Conservation (phyloP, 2,329 filamentous ascomycete genomes). For the Verticillium longisporum region DNA sequence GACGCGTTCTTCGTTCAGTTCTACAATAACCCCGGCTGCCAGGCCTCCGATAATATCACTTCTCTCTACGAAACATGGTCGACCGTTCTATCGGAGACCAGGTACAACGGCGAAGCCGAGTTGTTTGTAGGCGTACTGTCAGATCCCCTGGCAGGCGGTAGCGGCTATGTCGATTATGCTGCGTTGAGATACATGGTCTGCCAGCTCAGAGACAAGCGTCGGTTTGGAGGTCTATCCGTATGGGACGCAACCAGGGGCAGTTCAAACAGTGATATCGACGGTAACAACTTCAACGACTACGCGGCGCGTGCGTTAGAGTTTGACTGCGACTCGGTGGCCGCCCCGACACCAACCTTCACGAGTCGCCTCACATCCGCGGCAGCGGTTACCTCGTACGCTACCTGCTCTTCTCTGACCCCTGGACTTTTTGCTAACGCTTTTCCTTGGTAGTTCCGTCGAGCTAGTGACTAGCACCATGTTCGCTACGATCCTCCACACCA, state of each 20-base stretch:
- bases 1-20: slow-evolving; percentile 40
- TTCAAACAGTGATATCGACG: slow-evolving; percentile 18
- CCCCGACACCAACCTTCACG: slow-evolving; percentile 10
- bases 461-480: slow-evolving; percentile 11
- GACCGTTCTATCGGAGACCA: slow-evolving; percentile 21
- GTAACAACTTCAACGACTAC: slow-evolving; percentile 28
- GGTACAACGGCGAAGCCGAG: slow-evolving; percentile 32
- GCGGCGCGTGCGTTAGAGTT: slow-evolving; percentile 28
- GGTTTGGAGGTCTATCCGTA: slow-evolving; percentile 39
- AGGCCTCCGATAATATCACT: slow-evolving; percentile 29
- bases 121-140: slow-evolving; percentile 37
- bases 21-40: slow-evolving; percentile 38
- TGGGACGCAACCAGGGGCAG: slow-evolving; percentile 34
- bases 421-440: slow-evolving; percentile 3
- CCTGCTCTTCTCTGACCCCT: background rate
- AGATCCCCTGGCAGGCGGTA: slow-evolving; percentile 15
- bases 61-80: slow-evolving; percentile 31
- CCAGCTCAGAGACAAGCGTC: slow-evolving; percentile 22
- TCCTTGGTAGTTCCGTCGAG: background rate
- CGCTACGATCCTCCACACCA: slow-evolving; percentile 9
- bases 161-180: slow-evolving; percentile 26
- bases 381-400: slow-evolving; percentile 8
- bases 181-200: slow-evolving; percentile 30
- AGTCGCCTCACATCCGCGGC: slow-evolving; percentile 3
- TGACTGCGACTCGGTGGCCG: slow-evolving; percentile 23